phyloP scores from a whole-genome alignment of 1,284 basidiomycete genomes.

The Melanopsichium pennsylvanicum region DNA sequence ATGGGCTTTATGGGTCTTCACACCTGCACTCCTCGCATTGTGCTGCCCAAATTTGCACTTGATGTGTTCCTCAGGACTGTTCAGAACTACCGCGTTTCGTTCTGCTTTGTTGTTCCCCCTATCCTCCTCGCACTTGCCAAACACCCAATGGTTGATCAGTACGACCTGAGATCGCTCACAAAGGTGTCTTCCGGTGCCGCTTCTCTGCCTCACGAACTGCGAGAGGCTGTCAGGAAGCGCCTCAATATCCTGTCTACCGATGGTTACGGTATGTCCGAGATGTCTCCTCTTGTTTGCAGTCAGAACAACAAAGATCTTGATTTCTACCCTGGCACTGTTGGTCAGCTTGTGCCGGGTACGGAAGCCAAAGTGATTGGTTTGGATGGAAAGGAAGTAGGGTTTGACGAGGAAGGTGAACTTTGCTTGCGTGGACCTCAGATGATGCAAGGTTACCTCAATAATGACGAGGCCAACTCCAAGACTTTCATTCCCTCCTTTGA shows the following conservation, averaged over 20 bases:
- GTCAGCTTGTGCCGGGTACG: constrained; percentile 57
- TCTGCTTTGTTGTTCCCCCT: constrained; percentile 63
- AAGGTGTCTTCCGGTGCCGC: constrained; percentile 61
- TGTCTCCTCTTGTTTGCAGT: constrained; percentile 61
- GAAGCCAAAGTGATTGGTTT: constrained; percentile 53
- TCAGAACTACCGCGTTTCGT: constrained; percentile 54
- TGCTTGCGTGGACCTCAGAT: constrained; percentile 61
- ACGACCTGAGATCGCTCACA: constrained; percentile 54
- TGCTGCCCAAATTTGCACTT: constrained; percentile 55
- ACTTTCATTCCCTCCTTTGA: constrained; percentile 43
- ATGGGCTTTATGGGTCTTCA: constrained; percentile 59
- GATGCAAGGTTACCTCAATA: constrained; percentile 63
- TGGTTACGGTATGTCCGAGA: constrained; percentile 65
- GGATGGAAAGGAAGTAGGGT: constrained; percentile 44
- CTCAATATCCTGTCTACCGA: constrained; percentile 57
- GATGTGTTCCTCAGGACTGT: constrained; percentile 56
- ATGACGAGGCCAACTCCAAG: constrained; percentile 56
- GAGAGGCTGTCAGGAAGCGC: constrained; percentile 45
- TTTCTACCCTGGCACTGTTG: constrained; percentile 47
- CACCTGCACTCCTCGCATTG: constrained; percentile 57
- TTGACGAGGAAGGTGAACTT: constrained; percentile 58
- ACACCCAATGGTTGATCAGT: constrained; percentile 51
- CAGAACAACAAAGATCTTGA: constrained; percentile 56
- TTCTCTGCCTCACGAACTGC: constrained; percentile 49
- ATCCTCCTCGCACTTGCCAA: constrained; percentile 61